Evolutionary conservation across 1,139 yeast genomes (phyloP), one percentile per base, ranked within the genome.

Genomic region (Geotrichum candidum): DNA sequence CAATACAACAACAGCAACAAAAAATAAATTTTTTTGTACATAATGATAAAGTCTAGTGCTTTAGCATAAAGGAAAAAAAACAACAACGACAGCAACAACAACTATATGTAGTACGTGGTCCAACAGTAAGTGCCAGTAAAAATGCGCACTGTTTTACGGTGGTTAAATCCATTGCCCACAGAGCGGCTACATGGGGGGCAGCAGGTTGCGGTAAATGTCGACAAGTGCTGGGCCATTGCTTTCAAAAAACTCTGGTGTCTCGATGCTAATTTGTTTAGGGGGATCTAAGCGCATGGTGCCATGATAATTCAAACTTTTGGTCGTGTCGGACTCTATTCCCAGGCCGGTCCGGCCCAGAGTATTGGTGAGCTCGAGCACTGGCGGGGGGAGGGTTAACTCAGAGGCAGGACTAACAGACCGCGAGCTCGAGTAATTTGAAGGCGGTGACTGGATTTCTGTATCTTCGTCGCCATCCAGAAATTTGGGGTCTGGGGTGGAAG

Each of bases 141-240:
- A 25, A 25, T 3, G 5, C 5, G 27, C n/a, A 2, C n/a, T 35
- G 15, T 6, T 35, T 35, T n/a, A 13, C 41, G 6, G 15, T 1
- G 13, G 11, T 29, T 55, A 55, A 25, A 55, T 48, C 53, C 58
- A 55, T 22, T 48, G 48, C 25, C 31, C 35, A 33, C 48, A 15
- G 25, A 48, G 33, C 31, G 48, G 33, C 46, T 50, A 53, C 51
- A 53, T 27, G 3, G 61, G 61, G 15, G 61, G 61, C 51, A 55
- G 41, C 27, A 58, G 45, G 51, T 58, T 46, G 48, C 45, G 33
- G 33, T 58, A 58, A n/a, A 38, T 25, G 18, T 51, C 56, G 9
- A 27, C 53, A 10, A 4, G 3, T 6, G 2, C 23, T n/a, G 54
- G 50, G n/a, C 22, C 60, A 31, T n/a, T 23, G 10, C 5, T 51